Base-by-base conservation (phyloP, 192 early-diverging fungal genomes). In the Powellomyces hirtus region DNA sequence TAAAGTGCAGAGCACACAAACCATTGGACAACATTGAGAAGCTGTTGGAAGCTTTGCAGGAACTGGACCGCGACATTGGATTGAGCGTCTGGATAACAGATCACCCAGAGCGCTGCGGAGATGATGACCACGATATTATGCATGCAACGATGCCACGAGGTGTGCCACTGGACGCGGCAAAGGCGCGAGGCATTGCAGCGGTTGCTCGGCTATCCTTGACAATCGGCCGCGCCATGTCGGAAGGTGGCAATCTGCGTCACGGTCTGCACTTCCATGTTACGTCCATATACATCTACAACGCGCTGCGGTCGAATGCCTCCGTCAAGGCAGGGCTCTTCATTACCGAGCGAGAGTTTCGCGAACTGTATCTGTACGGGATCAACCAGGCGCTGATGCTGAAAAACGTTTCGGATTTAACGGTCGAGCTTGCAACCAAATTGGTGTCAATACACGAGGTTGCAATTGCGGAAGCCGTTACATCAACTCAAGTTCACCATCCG, bases 401-500 rank as follows among this genome's bases (percentile, higher is more conserved):
- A 30, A 31, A 55, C n/a, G 29, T 18, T 0, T n/a, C 33, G 0
- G 68, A 70, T 24, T 26, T 62, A 16, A 59, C 68, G 5, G 59
- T 70, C 3, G 68, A 70, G 31, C 38, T 62, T 20, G 68, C 38
- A 16, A 62, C 68, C 18, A 70, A 51, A 37, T 46, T 59, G 40
- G 68, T 70, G 24, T 24, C 68, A 10, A 35, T 70, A 18, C 68
- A 70, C 45, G 56, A 70, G 5, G 65, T 67, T 18, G 65, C 65
- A 8, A 37, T 67, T 29, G 65, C 55, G 4, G 52, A 67, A 40
- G 65, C 65, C 29, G 52, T 57, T 4, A 59, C 34, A 30, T 59
- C 10, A 18, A 11, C 40, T 42, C n/a, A n/a, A n/a, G n/a, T n/a
- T n/a, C n/a, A n/a, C n/a, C n/a, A n/a, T n/a, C 40, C 40, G 40